Evolutionary conservation across 768 basidiomycete genomes (phyloP).

Genomic region (Boletus huronensis): DNA sequence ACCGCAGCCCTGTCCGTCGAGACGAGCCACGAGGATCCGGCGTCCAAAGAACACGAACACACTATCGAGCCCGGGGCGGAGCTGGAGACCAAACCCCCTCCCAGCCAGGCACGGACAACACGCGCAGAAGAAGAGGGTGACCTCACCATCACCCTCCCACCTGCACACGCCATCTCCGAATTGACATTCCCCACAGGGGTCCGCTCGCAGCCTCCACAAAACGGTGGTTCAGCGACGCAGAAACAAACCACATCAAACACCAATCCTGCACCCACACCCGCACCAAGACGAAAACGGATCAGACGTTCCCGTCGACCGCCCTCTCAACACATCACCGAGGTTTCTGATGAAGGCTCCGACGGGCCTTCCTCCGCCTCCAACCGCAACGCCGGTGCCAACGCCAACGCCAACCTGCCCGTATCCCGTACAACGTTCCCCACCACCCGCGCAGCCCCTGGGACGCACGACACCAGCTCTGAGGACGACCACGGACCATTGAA

Average conservation of each 20-base stretch:
- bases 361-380: neutral
- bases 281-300: slow-evolving; percentile 1
- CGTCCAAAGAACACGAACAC: slow-evolving; percentile 3
- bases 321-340: slow-evolving; percentile 27
- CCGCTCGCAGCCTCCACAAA: slow-evolving; percentile 1
- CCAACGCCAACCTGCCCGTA: neutral
- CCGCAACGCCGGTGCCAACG: neutral
- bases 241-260: neutral
- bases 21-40: slow-evolving; percentile 13
- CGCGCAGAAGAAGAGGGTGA: neutral
- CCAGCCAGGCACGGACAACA: neutral
- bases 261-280: neutral
- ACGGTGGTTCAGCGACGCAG: neutral
- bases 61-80: neutral
- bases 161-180: slow-evolving; percentile 29
- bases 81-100: neutral
- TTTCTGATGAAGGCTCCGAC: slow-evolving; percentile 19
- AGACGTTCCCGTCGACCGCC: slow-evolving; percentile 16
- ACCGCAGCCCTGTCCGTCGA: slow-evolving; percentile 18
- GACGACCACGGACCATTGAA: slow-evolving; percentile 20
- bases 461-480: slow-evolving; percentile 18
- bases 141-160: slow-evolving; percentile 22
- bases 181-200: slow-evolving; percentile 23
- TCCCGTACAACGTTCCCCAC: neutral
- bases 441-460: neutral